Base-by-base conservation (phyloP, 169 alveolate species). In the Pseudocohnilembus persalinus region DNA sequence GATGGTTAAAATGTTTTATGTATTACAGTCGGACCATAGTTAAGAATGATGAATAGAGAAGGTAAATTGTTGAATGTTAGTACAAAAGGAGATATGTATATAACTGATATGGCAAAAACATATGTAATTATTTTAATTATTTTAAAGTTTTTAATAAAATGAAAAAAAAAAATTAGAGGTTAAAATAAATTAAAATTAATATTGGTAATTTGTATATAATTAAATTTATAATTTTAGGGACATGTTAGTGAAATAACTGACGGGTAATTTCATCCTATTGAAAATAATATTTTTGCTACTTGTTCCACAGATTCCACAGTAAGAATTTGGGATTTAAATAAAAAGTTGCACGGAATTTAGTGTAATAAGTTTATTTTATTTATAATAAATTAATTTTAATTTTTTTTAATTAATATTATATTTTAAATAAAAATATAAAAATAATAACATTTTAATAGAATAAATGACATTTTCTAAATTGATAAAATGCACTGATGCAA, bases 31-130 rank as follows among this genome's bases (percentile, higher is more conserved):
- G 90, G 83, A 74, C 79, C 90, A 16, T 75, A 86, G 30, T 78
- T 83, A 73, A 79, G 87, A 32, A 73, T 86, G 32, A 49, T 81
- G 26, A 83, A 76, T 75, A 86, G 90, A 75, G 87, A 86, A 73
- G 90, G 90, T 0, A 81, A 76, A 64, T 79, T 79, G 30, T 77
- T 83, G 0, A 73, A 80, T 77, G 87, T 74, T 29, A 77, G 87
- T n/a, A 78, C 73, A 49, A 86, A 83, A 81, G 90, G 90, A n/a
- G 90, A 86, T 75, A 86, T 86, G 90, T 86, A 86, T 65, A 74
- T 86, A 27, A 81, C 80, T 35, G 90, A 86, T 63, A 81, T 86
- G 29, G 79, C 83, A n/a, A 80, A 86, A 68, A 86, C 90, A 26
- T 34, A 78, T 73, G 89, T 77, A 77, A 77, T 31, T 26, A 77